phyloP scores from a whole-genome alignment of 805 yeast genomes.

The Saturnispora zaruensis region DNA sequence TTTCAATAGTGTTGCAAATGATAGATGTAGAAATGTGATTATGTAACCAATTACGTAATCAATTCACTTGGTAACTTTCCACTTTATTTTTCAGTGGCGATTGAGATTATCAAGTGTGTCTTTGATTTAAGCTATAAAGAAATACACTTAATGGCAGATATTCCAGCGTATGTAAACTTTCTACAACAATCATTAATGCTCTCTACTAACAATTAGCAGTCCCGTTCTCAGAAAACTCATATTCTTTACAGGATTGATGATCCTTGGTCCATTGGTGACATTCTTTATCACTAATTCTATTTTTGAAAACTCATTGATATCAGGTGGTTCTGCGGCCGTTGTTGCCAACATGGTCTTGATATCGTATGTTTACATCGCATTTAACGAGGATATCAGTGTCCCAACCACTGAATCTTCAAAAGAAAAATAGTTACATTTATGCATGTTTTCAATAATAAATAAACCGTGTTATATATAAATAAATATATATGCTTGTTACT shows the following conservation, averaged over 20 bases:
- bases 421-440: constrained; percentile 11
- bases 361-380: constrained; percentile 67
- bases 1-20: too few relatives aligned
- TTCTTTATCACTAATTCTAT: constrained; percentile 39
- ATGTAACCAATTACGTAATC: too few relatives aligned
- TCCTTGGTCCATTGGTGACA: constrained; percentile 52
- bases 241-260: constrained; percentile 72
- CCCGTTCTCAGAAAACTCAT: constrained; percentile 59
- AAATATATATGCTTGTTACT: not conserved
- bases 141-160: constrained; percentile 27
- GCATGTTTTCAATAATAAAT: not conserved
- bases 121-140: too few relatives aligned
- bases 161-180: constrained; percentile 27
- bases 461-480: not conserved
- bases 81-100: not conserved
- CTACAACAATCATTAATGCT: not conserved
- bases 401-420: constrained; percentile 24
- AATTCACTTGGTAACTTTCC: too few relatives aligned
- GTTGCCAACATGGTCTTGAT: constrained; percentile 68
- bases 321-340: constrained; percentile 76
- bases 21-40: too few relatives aligned
- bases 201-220: constrained; percentile 25
- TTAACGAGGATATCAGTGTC: constrained; percentile 44
- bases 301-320: constrained; percentile 46
- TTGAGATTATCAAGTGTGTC: too few relatives aligned